Evolutionary conservation across 2,329 filamentous ascomycete species (phyloP).

Genomic region (Dissoconium aciculare): DNA sequence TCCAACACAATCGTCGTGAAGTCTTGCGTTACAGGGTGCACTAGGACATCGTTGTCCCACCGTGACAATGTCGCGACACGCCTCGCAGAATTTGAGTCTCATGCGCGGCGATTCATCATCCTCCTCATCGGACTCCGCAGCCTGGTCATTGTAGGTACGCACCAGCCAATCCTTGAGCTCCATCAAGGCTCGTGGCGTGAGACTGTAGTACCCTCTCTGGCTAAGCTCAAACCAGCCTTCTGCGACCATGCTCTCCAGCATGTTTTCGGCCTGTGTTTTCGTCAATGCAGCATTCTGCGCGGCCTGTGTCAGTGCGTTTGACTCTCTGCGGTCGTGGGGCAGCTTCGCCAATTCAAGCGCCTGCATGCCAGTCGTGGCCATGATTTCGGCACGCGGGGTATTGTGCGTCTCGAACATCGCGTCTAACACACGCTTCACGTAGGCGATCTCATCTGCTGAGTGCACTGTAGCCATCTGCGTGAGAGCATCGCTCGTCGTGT

Average conservation of each 20-base stretch:
- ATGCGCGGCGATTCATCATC: conserved; percentile 37
- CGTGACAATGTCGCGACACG: conserved; percentile 81
- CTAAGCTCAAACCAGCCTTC: conserved; percentile 80
- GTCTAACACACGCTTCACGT: conserved; percentile 75
- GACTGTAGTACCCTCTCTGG: conserved; percentile 52
- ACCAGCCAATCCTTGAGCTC: conserved; percentile 73
- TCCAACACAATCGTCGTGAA: conserved; percentile 64
- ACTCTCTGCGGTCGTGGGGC: conserved; percentile 22
- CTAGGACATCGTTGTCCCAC: conserved; percentile 62
- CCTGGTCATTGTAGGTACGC: conserved; percentile 75
- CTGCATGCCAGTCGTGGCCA: conserved; percentile 68
- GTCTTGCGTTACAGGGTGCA: conserved; percentile 49
- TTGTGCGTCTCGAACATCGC: conserved; percentile 87
- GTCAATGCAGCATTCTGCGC: conserved; percentile 40
- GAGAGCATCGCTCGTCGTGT: conserved; percentile 68
- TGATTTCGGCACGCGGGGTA: conserved; percentile 59
- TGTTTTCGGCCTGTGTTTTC: conserved; percentile 59
- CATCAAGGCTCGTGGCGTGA: conserved; percentile 65
- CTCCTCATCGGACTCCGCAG: conserved; percentile 36
- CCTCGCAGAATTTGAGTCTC: conserved; percentile 72
- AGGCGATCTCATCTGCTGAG: conserved; percentile 71
- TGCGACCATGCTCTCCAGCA: conserved; percentile 54
- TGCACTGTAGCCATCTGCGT: conserved; percentile 78
- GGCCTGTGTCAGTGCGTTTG: conserved; percentile 9
- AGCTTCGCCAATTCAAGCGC: conserved; percentile 52